Evolutionary conservation across 495 filamentous ascomycete species (phyloP).

Genomic region (Mytilinidion resinicola): DNA sequence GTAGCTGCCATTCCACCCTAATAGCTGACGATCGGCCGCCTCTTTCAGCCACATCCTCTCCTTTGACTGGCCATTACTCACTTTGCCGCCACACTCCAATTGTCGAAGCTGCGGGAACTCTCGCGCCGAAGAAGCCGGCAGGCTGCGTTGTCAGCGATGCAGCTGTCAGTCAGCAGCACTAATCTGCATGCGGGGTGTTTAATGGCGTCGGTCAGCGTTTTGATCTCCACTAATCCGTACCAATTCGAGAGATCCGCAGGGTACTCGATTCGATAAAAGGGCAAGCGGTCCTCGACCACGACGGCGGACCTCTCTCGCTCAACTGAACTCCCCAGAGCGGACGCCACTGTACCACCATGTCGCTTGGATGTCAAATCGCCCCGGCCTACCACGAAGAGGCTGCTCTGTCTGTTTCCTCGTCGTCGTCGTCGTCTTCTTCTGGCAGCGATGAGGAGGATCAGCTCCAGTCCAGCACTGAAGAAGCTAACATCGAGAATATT

Average conservation of each 20-base stretch:
- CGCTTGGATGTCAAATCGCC: constrained; percentile 21
- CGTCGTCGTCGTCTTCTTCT: constrained; percentile 5
- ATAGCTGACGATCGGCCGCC: no score
- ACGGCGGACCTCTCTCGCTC: neutral
- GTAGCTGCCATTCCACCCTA: no score
- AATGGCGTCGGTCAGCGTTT: no score
- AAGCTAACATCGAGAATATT: constrained; percentile 15
- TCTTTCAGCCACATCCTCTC: no score
- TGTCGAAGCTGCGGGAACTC: neutral
- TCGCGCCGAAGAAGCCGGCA: neutral
- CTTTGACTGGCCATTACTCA: no score
- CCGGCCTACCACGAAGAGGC: constrained; percentile 10
- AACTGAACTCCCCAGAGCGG: no score
- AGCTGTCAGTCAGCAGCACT: neutral
- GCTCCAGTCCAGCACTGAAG: neutral
- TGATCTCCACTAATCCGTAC: no score
- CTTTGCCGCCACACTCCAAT: no score
- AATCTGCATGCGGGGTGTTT: neutral
- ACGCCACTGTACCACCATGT: neutral
- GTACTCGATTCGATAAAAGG: neutral
- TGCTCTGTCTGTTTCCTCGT: neutral
- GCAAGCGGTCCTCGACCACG: no score
- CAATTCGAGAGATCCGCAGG: no score
- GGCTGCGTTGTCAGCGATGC: neutral
- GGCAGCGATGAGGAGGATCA: constrained; percentile 4